Evolutionary conservation across 106 monocot genomes (phyloP), one percentile per base, ranked within the genome.

Genomic region (Ottelia alismoides): DNA sequence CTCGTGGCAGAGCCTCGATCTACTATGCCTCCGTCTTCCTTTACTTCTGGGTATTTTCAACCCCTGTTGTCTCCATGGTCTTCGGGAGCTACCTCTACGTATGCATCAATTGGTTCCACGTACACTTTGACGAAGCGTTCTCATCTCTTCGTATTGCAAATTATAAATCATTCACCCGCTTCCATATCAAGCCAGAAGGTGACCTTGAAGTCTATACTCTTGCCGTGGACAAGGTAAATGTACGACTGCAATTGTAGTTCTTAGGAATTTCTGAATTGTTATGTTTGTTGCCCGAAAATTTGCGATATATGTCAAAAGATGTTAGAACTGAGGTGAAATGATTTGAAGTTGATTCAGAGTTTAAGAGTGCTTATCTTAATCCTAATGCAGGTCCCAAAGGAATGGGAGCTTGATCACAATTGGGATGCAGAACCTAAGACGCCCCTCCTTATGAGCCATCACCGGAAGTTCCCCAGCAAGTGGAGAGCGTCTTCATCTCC

Each of bases 91-190:
- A 98, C 63, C 53, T 98, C 20, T 98, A 98, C 65, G 70, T 98
- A 30, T 98, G 90, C 66, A 86, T 98, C 68, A 98, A 98, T 31
- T 98, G 90, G 98, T 90, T 98, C 49, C 76, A 82, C 62, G 83
- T 98, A 61, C 98, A 98, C 51, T 98, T 98, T 31, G 98, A 98
- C 51, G 98, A 98, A 76, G 98, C 98, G 25, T 98, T 98, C 77
- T 98, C 98, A 2, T 98, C 98, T 12, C 82, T 98, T 14, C 89
- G 98, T 23, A 98, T 98, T 30, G 98, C 98, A 57, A 98, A 98
- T 66, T 98, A 90, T 65, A 98, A 98, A 70, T 68, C 98, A 50
- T 83, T 98, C 25, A 98, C 85, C 12, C 81, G 85, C 22, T 98
- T 98, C 27, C 98, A 98, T 52, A 75, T 98, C 55, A 82, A 76